Evolutionary conservation across 2,329 filamentous ascomycete species (phyloP), one percentile per base, ranked within the genome.

Genomic region (Tolypocladium album): DNA sequence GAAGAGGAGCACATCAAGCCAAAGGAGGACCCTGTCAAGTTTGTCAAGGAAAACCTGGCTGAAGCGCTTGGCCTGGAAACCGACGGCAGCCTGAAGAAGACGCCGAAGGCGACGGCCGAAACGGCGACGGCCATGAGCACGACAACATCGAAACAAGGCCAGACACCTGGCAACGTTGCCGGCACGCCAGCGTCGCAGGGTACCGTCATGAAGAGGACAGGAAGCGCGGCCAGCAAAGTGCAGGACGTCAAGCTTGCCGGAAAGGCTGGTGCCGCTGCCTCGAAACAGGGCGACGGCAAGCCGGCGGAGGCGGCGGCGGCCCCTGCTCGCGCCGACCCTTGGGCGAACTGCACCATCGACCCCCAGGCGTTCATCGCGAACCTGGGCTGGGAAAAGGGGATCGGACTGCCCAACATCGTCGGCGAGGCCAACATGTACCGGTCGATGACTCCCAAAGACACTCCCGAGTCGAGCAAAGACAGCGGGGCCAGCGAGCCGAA

Each of bases 391-490:
- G 72, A 74, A 50, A 69, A 67, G 24, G 60, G 60, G 31, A 59
- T 61, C 47, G 68, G 73, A 17, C 62, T 73, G 56, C 68, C 65
- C 60, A 82, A 78, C 22, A 75, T 80, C 2, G 79, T 84, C 59
- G 76, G 76, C 15, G 81, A 86, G 62, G 77, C 81, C 68, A 76
- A 71, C 59, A 72, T 81, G 11, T 85, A 83, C 65, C 78, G 79
- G 24, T 78, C 80, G 1, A 72, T 81, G 60, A 84, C 84, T 31
- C 83, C 84, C 0, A 84, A 85, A 61, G 83, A 87, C 67, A 87
- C 85, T 9, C 85, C 84, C 0, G 84, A 86, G 64, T 87, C 84
- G 2, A 82, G 77, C 70, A 85, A 86, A 68, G 83, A 87, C 60
- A 80, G 79, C 64, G 79, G 81, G 4, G 70, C 75, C 11, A 85